A percentile compares a stretch with the other conserved stretches of the same genome.
Conservation (phyloP, 352 stramenopile genomes). For the Peronosclerospora sorghi region DNA sequence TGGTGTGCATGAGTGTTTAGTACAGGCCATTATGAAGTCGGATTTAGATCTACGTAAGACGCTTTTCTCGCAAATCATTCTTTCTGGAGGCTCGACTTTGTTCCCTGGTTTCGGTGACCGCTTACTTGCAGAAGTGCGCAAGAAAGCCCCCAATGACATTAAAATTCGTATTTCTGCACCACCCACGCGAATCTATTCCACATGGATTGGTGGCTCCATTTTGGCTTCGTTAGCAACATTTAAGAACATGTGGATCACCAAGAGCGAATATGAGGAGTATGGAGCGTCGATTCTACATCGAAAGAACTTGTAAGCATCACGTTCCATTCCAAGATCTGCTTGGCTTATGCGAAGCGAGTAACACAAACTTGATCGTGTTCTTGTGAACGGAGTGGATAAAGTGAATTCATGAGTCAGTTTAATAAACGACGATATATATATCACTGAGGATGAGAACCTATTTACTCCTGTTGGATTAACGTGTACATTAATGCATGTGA, state of each 20-base stretch:
- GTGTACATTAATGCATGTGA: no score
- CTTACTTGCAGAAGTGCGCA: constrained; percentile 89
- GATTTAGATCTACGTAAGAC: constrained; percentile 94
- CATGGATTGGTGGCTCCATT: constrained; percentile 97
- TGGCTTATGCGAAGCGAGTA: no score
- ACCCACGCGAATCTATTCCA: constrained; percentile 91
- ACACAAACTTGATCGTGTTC: no score
- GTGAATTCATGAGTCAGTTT: no score
- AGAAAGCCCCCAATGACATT: constrained; percentile 84
- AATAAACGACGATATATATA: no score
- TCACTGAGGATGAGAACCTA: no score
- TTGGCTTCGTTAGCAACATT: constrained; percentile 95
- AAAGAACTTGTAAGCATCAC: constrained; percentile 84
- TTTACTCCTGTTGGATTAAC: no score
- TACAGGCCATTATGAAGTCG: constrained; percentile 94
- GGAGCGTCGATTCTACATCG: constrained; percentile 94
- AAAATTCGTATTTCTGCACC: constrained; percentile 95
- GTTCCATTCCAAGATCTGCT: no score
- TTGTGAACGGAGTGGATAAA: no score
- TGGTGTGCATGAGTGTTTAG: constrained; percentile 81
- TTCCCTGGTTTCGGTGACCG: constrained; percentile 92
- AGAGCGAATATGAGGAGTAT: constrained; percentile 97
- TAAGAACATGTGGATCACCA: constrained; percentile 99
- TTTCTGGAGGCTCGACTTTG: constrained; percentile 91
- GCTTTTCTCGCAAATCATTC: constrained; percentile 88